Percentiles rank a stretch among this genome's conserved stretches.
Conservation (phyloP, 192 early-diverging fungal genomes). For the Coemansia sp. region DNA sequence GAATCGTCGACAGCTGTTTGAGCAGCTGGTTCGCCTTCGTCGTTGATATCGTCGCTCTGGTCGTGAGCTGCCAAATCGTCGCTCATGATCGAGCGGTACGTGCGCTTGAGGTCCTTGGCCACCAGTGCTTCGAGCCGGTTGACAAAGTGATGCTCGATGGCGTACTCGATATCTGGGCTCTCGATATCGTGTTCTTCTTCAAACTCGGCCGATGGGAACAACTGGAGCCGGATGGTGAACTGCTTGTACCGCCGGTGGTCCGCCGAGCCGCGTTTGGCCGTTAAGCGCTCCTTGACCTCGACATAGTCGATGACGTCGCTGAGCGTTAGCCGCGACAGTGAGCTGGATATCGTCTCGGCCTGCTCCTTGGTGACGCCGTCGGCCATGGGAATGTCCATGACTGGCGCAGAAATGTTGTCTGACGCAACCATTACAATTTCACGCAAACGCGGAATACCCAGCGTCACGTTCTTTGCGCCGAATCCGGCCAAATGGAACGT, state of each 20-base stretch:
- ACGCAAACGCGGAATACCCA: slow-evolving; percentile 98
- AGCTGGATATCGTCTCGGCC: slow-evolving; percentile 63
- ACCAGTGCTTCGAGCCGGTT: slow-evolving; percentile 73
- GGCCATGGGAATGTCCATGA: slow-evolving; percentile 85
- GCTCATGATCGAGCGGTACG: slow-evolving; percentile 39
- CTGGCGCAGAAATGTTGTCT: slow-evolving; percentile 82
- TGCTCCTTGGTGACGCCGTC: slow-evolving; percentile 65
- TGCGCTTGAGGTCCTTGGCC: slow-evolving; percentile 73
- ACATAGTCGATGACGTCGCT: slow-evolving; percentile 86
- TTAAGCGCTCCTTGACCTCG: slow-evolving; percentile 75
- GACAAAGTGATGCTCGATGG: slow-evolving; percentile 77
- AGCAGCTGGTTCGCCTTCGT: slow-evolving; percentile 18
- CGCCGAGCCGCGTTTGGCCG: slow-evolving; percentile 41
- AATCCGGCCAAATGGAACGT: slow-evolving; percentile 99
- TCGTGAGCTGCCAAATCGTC: slow-evolving; percentile 44
- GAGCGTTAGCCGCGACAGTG: slow-evolving; percentile 74
- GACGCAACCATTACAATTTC: slow-evolving; percentile 99
- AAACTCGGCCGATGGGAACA: slow-evolving; percentile 83
- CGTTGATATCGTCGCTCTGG: slow-evolving; percentile 17
- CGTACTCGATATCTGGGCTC: slow-evolving; percentile 64
- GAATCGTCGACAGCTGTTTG: slow-evolving; percentile 36
- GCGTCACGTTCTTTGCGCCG: slow-evolving; percentile 98
- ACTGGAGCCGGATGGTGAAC: slow-evolving; percentile 76
- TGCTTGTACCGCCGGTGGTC: slow-evolving; percentile 65
- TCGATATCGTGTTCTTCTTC: slow-evolving; percentile 72